phyloP scores from a whole-genome alignment of 768 basidiomycete species.

The Leccinum olivaceopallidum region DNA sequence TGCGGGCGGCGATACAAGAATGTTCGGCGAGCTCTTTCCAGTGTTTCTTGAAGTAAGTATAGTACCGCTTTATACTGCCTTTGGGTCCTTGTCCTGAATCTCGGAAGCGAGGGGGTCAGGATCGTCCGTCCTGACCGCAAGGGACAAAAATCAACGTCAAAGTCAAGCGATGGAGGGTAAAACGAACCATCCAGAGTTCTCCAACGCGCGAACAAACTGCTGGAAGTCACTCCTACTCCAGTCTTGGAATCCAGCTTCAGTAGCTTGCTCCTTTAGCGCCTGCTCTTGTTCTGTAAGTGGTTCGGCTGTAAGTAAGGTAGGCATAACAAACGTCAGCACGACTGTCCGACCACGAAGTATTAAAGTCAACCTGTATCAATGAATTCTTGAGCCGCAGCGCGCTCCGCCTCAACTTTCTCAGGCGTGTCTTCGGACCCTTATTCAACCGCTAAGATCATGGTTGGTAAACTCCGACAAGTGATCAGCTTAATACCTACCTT shows the following conservation, averaged over 20 bases:
- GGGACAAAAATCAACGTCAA: background rate
- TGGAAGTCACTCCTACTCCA: slow-evolving; percentile 96
- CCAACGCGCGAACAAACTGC: slow-evolving; percentile 77
- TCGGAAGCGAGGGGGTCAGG: slow-evolving; percentile 74
- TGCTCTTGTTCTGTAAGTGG: slow-evolving; percentile 88
- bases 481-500: slow-evolving; percentile 45
- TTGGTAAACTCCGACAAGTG: background rate
- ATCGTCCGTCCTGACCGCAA: slow-evolving; percentile 53
- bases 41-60: slow-evolving; percentile 83
- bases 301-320: slow-evolving; percentile 58
- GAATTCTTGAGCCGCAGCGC: slow-evolving; percentile 73
- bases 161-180: background rate
- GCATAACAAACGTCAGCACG: background rate
- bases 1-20: slow-evolving; percentile 78
- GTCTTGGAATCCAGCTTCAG: slow-evolving; percentile 77
- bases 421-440: slow-evolving; percentile 71
- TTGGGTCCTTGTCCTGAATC: slow-evolving; percentile 79
- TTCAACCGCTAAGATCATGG: slow-evolving; percentile 51
- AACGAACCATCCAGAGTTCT: slow-evolving; percentile 76
- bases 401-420: slow-evolving; percentile 84
- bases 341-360: background rate
- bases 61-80: slow-evolving; percentile 74
- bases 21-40: slow-evolving; percentile 77
- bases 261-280: slow-evolving; percentile 75
- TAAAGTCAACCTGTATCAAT: slow-evolving; percentile 72